Evolutionary conservation across 2,329 filamentous ascomycete genomes (phyloP).

Genomic region (Parastagonospora avenae): DNA sequence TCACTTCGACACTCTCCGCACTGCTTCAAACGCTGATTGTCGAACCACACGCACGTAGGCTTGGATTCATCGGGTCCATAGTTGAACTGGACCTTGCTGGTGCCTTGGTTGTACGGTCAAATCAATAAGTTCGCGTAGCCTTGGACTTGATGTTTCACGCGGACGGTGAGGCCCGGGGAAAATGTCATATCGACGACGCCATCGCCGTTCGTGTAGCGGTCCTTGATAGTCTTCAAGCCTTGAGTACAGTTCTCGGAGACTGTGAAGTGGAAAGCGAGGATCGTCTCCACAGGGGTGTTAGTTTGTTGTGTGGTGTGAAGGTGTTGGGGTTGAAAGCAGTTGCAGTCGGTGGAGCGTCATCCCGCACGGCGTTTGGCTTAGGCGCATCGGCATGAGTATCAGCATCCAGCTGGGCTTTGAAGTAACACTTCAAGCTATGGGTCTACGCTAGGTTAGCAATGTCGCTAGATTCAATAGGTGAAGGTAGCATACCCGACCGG

Average conservation of each 20-base stretch:
- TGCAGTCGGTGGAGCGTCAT: neutral
- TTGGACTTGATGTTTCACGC: constrained; percentile 6
- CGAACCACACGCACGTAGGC: constrained; percentile 17
- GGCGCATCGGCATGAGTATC: neutral
- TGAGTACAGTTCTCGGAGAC: constrained; percentile 9
- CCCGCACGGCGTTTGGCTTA: neutral
- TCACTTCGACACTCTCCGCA: constrained; percentile 25
- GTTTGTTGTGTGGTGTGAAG: neutral
- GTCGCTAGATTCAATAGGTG: neutral
- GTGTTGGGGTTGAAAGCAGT: too few relatives aligned
- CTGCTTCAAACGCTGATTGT: constrained; percentile 13
- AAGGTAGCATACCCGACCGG: neutral
- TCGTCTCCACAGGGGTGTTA: constrained; percentile 6
- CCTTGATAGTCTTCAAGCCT: neutral
- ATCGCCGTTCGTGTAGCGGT: neutral
- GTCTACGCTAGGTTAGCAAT: neutral
- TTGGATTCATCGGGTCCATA: constrained; percentile 5
- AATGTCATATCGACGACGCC: constrained; percentile 2
- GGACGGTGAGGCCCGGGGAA: neutral
- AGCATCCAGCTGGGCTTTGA: neutral
- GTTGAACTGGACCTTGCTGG: constrained; percentile 2
- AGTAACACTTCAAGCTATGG: neutral
- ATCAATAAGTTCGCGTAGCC: constrained; percentile 6
- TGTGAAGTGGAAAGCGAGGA: constrained; percentile 20
- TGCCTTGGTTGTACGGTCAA: constrained; percentile 6